Percentiles rank a stretch among this genome's conserved stretches.
These are phyloP conservation scores for Pistacia vera DNA, from an alignment of 345 rosid genomes.

Conservation along the genomic window DNA sequence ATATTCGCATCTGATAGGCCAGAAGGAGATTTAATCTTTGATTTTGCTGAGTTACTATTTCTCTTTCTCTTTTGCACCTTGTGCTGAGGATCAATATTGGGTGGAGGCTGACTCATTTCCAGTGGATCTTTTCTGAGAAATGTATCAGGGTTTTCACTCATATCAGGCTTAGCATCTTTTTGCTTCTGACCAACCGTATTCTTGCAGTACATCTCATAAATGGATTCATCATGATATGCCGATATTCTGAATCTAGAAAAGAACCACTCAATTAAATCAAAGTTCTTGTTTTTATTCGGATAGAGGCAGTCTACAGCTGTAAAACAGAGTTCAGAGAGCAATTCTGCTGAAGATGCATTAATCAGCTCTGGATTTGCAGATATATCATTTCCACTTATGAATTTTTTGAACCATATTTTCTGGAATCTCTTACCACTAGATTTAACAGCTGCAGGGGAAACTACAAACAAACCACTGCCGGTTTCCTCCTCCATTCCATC, in stretches of 20 bases:
- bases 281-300: slow-evolving; percentile 44
- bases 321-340: slow-evolving; percentile 57
- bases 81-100: slow-evolving; percentile 21
- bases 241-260: slow-evolving; percentile 83
- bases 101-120: slow-evolving; percentile 20
- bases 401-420: slow-evolving; percentile 55
- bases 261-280: slow-evolving; percentile 64
- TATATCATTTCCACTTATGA: slow-evolving; percentile 39
- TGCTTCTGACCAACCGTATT: slow-evolving; percentile 38
- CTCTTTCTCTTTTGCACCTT: slow-evolving; percentile 41
- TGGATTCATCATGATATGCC: slow-evolving; percentile 58
- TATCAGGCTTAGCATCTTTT: slow-evolving; percentile 35
- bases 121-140: slow-evolving; percentile 18
- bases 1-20: slow-evolving; percentile 47
- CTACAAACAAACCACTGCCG: slow-evolving; percentile 37
- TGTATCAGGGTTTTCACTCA: slow-evolving; percentile 16
- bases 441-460: slow-evolving; percentile 54
- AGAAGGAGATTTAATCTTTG: slow-evolving; percentile 37
- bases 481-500: slow-evolving; percentile 22
- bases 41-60: slow-evolving; percentile 20
- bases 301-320: slow-evolving; percentile 55
- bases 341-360: slow-evolving; percentile 47
- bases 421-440: slow-evolving; percentile 56
- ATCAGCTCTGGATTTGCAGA: slow-evolving; percentile 44
- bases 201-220: slow-evolving; percentile 60